A percentile compares a stretch with the other conserved stretches of the same genome.
Evolutionary conservation across 441 rosid genomes (phyloP).

Genomic region (Rhodomyrtus psidioides): DNA sequence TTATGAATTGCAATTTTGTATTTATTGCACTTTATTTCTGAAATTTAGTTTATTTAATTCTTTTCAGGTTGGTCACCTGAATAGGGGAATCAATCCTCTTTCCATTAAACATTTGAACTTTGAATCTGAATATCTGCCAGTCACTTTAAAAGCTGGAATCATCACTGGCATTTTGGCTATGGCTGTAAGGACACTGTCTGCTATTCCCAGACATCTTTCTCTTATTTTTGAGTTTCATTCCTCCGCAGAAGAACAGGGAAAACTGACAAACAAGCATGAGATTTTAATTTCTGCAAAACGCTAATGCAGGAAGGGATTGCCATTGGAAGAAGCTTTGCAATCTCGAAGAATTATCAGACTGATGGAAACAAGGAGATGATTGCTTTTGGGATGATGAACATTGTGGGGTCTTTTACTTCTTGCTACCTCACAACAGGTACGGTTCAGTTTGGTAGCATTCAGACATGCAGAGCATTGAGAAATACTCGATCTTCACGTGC

Average conservation of each 20-base stretch:
- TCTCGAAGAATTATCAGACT: conserved; percentile 57
- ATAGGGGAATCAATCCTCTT: conserved; percentile 69
- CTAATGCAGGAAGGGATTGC: conserved; percentile 79
- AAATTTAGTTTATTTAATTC: background rate
- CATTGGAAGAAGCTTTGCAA: conserved; percentile 80
- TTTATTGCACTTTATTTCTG: background rate
- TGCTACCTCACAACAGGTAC: conserved; percentile 87
- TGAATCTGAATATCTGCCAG: conserved; percentile 38
- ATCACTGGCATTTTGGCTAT: conserved; percentile 60
- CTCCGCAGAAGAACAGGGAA: background rate
- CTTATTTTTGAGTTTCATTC: background rate
- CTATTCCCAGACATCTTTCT: background rate
- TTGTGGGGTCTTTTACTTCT: conserved; percentile 71
- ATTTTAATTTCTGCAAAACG: background rate
- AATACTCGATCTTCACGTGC: background rate
- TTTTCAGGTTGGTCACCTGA: conserved; percentile 65
- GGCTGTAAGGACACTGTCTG: conserved; percentile 38
- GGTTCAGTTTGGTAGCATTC: background rate
- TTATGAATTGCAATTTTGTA: background rate
- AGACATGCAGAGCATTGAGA: background rate
- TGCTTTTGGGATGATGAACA: conserved; percentile 87
- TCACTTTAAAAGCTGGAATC: conserved; percentile 49
- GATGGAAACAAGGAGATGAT: conserved; percentile 94
- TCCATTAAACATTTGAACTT: conserved; percentile 52
- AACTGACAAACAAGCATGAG: background rate